Evolutionary conservation across 805 yeast genomes (phyloP).

Genomic region (Sugiyamaella floridensis): DNA sequence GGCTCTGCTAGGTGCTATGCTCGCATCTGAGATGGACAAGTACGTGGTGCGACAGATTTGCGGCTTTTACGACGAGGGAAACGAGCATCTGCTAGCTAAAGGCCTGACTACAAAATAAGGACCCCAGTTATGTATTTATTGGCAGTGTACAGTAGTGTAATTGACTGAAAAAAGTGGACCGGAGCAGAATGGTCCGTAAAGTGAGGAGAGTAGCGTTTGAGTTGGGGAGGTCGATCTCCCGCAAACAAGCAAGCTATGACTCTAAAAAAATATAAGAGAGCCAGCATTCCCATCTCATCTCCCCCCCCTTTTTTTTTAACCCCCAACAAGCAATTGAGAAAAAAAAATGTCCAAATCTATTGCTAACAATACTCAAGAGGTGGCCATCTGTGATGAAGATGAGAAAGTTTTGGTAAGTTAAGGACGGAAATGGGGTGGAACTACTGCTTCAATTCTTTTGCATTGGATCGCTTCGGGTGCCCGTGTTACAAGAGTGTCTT

Average conservation of each 20-base stretch:
- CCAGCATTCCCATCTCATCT: no score
- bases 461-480: constrained; percentile 12
- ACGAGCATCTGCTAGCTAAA: constrained; percentile 6
- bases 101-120: background rate
- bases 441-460: background rate
- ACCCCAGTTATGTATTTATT: background rate
- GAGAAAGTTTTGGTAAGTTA: constrained; percentile 9
- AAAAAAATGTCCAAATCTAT: background rate
- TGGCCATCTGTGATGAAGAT: background rate
- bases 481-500: no score
- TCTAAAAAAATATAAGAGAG: no score
- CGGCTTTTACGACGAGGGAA: constrained; percentile 27
- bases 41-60: constrained; percentile 32
- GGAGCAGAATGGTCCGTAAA: no score
- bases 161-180: background rate
- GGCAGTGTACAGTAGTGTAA: background rate
- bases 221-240: no score
- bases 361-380: background rate
- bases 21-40: constrained; percentile 35
- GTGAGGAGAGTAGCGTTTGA: no score
- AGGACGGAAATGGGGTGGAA: background rate
- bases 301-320: no score
- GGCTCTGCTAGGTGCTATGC: constrained; percentile 34
- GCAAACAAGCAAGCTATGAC: background rate
- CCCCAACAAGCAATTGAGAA: no score